Base-by-base conservation (phyloP, 2,329 filamentous ascomycete species). In the Delphinella strobiligena region DNA sequence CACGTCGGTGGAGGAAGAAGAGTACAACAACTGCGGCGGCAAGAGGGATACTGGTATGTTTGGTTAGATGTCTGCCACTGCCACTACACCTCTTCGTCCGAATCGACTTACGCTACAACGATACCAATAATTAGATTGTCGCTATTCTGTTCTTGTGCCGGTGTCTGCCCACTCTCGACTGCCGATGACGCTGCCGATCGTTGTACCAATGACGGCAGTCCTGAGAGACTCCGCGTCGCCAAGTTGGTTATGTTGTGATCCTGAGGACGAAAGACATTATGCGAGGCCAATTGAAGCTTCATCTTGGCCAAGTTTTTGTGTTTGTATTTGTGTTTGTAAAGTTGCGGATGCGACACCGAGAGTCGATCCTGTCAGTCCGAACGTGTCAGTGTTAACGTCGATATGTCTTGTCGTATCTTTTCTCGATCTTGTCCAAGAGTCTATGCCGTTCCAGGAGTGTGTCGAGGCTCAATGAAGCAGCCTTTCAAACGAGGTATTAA, bases 1-100 rank as follows among this genome's bases (percentile, higher is more conserved):
- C 82, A 58, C 85, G 74, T 38, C 85, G 76, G 56, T 95, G 88
- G 27, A 98, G 71, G 54, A 78, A 80, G 47, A 88, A 54, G 30
- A 95, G 65, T 1, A 86, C 72, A 35, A 76, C 55, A 1, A 81
- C 57, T 15, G 82, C 80, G 45, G 74, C 64, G 19, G 78, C 66
- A 34, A 94, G 55, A 1, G 91, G 88, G 39, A 96, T 76, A 31
- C 88, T 95, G 51, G 11, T 40, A 14, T 5, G 27, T 31, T 18
- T 9, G n/a, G 9, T 37, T 8, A 8, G 16, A 19, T 19, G 17
- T 11, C 4, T 35, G 3, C n/a, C 31, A 19, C 19, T 9, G 15
- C 4, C 14, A 14, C n/a, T 5, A 31, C 24, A 33, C 15, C 5
- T 24, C 11, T 12, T 22, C 30, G 15, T 15, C 15, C 7, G 22